These are phyloP conservation scores for Alternaria sp. DNA, from an alignment of 2,329 filamentous ascomycete species.

Conservation along the genomic window DNA sequence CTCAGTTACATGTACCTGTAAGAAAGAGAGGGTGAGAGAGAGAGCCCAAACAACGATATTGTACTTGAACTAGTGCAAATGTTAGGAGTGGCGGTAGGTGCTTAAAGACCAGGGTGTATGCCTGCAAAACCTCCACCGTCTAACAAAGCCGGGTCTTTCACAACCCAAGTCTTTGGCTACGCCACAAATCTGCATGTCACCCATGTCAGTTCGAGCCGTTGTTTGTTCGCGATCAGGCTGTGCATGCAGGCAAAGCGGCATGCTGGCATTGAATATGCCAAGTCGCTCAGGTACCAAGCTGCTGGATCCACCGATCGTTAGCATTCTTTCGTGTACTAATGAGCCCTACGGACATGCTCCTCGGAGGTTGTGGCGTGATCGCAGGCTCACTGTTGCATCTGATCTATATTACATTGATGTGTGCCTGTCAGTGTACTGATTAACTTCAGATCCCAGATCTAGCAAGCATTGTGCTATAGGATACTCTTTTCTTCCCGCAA, in stretches of 20 bases:
- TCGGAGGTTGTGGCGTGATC: slow-evolving; percentile 10
- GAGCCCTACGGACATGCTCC: slow-evolving; percentile 7
- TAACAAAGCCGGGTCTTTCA: slow-evolving; percentile 24
- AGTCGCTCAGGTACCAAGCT: slow-evolving; percentile 29
- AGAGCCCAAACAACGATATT: neutral
- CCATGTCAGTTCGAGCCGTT: slow-evolving; percentile 31
- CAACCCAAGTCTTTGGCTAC: slow-evolving; percentile 17
- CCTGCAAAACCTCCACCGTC: slow-evolving; percentile 6
- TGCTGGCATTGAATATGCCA: slow-evolving; percentile 19
- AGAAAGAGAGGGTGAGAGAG: too few relatives aligned
- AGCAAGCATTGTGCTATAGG: neutral
- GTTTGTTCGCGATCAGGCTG: slow-evolving; percentile 24
- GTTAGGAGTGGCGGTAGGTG: neutral
- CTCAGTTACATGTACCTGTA: neutral
- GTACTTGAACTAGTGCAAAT: neutral
- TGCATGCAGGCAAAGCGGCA: slow-evolving; percentile 21
- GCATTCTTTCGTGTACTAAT: slow-evolving; percentile 22
- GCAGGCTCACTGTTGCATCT: slow-evolving; percentile 12
- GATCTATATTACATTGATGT: slow-evolving; percentile 21
- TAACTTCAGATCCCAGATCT: slow-evolving; percentile 5
- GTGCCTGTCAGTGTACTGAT: slow-evolving; percentile 6
- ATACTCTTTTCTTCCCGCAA: neutral
- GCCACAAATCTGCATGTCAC: slow-evolving; percentile 24
- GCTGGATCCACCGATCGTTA: slow-evolving; percentile 26
- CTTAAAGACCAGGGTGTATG: slow-evolving; percentile 6